Percentiles rank a stretch among this genome's conserved stretches.
These are phyloP conservation scores for Kwoniella sp. DNA, from an alignment of 768 basidiomycete species.

Conservation along the genomic window DNA sequence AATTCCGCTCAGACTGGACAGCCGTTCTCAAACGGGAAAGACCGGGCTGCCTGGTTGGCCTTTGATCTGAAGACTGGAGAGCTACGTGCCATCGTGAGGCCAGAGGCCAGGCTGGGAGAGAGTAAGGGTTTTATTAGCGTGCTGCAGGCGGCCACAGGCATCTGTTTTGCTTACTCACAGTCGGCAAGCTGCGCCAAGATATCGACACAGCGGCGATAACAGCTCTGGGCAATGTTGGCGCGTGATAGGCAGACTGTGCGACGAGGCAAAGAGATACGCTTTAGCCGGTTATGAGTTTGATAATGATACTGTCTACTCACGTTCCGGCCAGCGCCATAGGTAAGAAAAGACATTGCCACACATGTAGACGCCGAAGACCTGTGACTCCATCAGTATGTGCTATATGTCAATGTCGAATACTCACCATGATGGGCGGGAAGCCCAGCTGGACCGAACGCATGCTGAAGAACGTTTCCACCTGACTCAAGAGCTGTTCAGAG, in stretches of 20 bases:
- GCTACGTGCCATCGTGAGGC: conserved; percentile 23
- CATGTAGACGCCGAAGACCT: conserved; percentile 29
- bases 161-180: conserved; percentile 23
- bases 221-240: conserved; percentile 6
- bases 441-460: conserved; percentile 23
- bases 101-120: conserved; percentile 21
- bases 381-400: not conserved
- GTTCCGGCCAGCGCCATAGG: conserved; percentile 25
- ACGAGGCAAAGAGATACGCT: no score
- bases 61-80: conserved; percentile 6
- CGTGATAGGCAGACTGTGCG: conserved; percentile 14
- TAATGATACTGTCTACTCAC: conserved; percentile 3
- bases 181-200: conserved; percentile 27
- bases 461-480: conserved; percentile 27
- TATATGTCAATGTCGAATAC: not conserved
- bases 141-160: not conserved
- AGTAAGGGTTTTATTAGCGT: no score
- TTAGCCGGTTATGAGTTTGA: not conserved
- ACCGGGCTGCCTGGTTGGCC: conserved; percentile 2
- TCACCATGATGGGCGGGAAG: conserved; percentile 29
- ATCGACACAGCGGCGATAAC: conserved; percentile 8
- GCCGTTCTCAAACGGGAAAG: conserved; percentile 14
- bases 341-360: conserved; percentile 24
- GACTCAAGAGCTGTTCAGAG: conserved; percentile 21
- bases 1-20: conserved; percentile 18